Conservation (phyloP, 2,329 filamentous ascomycete genomes). For the Fusarium tanahbumbuense region DNA sequence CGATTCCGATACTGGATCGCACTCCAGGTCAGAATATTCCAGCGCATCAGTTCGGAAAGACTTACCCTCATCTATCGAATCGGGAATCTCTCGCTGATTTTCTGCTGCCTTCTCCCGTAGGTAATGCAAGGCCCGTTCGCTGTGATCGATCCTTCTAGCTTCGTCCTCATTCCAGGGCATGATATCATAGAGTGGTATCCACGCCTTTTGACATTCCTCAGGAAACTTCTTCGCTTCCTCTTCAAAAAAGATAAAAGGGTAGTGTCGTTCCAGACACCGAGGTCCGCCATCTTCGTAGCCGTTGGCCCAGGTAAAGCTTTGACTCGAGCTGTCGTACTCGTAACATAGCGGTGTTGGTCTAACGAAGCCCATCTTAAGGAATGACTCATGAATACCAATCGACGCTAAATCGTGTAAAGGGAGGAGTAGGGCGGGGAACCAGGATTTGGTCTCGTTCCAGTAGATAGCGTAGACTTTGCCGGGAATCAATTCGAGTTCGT, state of each 20-base stretch:
- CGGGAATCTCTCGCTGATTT: not conserved
- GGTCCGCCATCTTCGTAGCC: constrained; percentile 25
- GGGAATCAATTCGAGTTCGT: constrained; percentile 1
- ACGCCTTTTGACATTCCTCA: constrained; percentile 15
- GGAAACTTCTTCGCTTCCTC: constrained; percentile 23
- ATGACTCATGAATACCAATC: not conserved
- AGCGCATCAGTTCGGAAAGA: not conserved
- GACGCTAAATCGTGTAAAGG: constrained; percentile 18
- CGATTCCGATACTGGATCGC: not conserved
- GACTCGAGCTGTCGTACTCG: constrained; percentile 15
- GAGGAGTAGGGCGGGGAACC: constrained; percentile 19
- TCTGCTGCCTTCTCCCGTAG: not conserved
- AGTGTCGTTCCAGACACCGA: constrained; percentile 2
- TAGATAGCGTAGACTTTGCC: constrained; percentile 31
- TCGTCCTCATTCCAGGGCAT: not conserved
- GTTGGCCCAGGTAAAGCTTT: constrained; percentile 12
- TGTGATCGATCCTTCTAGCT: not conserved
- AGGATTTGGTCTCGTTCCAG: constrained; percentile 20
- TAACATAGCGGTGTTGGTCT: constrained; percentile 27
- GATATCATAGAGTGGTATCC: constrained; percentile 23
- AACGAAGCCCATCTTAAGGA: constrained; percentile 17
- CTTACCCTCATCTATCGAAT: constrained; percentile 4
- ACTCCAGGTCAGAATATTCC: not conserved
- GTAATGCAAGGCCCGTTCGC: constrained; percentile 8
- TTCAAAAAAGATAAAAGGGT: constrained; percentile 40